Evolutionary conservation across 768 basidiomycete species (phyloP).

Genomic region (Tricholoma flavovirens): DNA sequence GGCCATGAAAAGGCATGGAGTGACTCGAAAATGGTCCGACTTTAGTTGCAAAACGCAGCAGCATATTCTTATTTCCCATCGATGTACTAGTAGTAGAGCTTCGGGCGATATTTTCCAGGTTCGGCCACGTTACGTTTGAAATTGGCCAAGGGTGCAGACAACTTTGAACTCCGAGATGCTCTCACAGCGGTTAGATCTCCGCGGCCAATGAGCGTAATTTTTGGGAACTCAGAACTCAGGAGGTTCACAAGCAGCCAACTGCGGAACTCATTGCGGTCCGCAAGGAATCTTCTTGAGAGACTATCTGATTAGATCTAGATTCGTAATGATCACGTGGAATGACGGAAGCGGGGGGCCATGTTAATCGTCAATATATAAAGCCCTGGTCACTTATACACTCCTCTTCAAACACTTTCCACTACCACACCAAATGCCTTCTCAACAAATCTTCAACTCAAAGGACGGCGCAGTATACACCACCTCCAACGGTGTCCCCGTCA

Average conservation of each 20-base stretch:
- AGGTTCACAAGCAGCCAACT: not conserved
- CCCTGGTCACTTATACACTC: not conserved
- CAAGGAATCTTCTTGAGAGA: too few species aligned
- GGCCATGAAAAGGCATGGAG: too few species aligned
- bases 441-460: slow-evolving; percentile 46
- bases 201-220: not conserved
- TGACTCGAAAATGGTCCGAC: too few species aligned
- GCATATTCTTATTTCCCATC: too few species aligned
- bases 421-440: slow-evolving; percentile 69
- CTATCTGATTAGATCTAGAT: not conserved
- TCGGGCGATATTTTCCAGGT: too few species aligned
- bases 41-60: too few species aligned
- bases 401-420: too few species aligned
- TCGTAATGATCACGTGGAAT: not conserved
- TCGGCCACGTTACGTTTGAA: not conserved
- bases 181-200: not conserved
- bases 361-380: slow-evolving; percentile 6
- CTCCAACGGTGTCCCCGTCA: slow-evolving; percentile 74
- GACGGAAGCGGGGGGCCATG: not conserved
- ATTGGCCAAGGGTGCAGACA: not conserved
- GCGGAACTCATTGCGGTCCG: not conserved
- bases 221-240: not conserved
- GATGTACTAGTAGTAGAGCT: too few species aligned
- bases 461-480: slow-evolving; percentile 75
- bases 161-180: not conserved